These are phyloP conservation scores for Rosa persica DNA, from an alignment of 306 rosid species.

Conservation along the genomic window DNA sequence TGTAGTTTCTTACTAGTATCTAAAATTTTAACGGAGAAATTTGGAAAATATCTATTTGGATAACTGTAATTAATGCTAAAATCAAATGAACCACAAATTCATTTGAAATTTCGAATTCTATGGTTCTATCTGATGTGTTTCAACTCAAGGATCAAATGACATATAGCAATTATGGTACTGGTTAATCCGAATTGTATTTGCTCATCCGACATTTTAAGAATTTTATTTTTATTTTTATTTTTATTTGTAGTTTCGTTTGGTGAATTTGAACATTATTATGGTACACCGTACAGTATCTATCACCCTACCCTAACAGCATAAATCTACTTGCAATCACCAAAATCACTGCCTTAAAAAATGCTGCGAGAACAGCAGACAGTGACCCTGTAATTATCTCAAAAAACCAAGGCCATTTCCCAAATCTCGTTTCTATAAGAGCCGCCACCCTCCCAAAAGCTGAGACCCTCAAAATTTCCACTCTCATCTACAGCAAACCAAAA, in stretches of 20 bases:
- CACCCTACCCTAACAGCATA: slow-evolving; percentile 3
- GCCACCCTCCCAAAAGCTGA: not conserved
- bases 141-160: not conserved
- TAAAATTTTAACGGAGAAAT: not conserved
- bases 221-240: not conserved
- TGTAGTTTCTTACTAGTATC: not conserved
- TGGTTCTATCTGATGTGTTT: not conserved
- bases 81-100: not conserved
- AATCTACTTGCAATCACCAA: slow-evolving; percentile 6
- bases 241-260: not conserved
- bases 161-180: not conserved
- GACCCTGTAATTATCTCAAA: slow-evolving; percentile 43
- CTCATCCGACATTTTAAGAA: not conserved
- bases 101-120: not conserved
- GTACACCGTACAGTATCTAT: not conserved
- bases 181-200: not conserved
- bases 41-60: not conserved
- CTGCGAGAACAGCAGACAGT: slow-evolving; percentile 10
- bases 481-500: not conserved
- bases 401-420: slow-evolving; percentile 24
- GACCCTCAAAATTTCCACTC: slow-evolving; percentile 1
- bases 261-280: not conserved
- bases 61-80: not conserved
- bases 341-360: slow-evolving; percentile 21
- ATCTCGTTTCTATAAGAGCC: slow-evolving; percentile 24